These are phyloP conservation scores for Prunus kanzakura DNA, from an alignment of 306 rosid genomes.

Conservation along the genomic window DNA sequence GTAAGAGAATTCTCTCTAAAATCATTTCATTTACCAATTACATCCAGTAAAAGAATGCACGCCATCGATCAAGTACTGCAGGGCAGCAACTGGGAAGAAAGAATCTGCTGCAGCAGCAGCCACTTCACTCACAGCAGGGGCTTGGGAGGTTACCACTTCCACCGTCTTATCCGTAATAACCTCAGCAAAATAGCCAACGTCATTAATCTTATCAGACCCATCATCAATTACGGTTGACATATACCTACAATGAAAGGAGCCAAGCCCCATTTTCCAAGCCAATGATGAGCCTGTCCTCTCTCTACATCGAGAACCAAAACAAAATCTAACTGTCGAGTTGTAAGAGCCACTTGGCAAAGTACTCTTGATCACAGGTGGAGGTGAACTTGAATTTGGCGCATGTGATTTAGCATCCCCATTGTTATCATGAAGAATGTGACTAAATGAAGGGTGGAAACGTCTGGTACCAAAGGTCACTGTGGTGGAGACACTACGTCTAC, in stretches of 20 bases:
- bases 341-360: constrained; percentile 2
- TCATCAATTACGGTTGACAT: constrained; percentile 61
- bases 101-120: constrained; percentile 94
- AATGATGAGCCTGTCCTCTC: constrained; percentile 31
- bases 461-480: constrained; percentile 50
- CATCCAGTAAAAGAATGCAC: constrained; percentile 73
- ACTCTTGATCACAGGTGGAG: constrained; percentile 2
- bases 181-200: constrained; percentile 57
- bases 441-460: constrained; percentile 57
- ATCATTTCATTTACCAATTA: constrained; percentile 49
- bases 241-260: constrained; percentile 54
- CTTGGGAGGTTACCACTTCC: constrained; percentile 58
- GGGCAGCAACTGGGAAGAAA: constrained; percentile 50
- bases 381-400: constrained; percentile 26
- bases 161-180: constrained; percentile 51
- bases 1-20: constrained; percentile 23
- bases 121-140: constrained; percentile 54
- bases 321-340: constrained; percentile 42
- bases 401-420: constrained; percentile 37
- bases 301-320: constrained; percentile 30
- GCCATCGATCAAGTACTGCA: constrained; percentile 70
- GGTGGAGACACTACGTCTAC: constrained; percentile 59
- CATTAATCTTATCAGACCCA: constrained; percentile 50
- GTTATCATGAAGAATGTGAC: constrained; percentile 42
- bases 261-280: constrained; percentile 19